Conservation (phyloP, 2,329 filamentous ascomycete genomes). For the Verticillium zaregamsianum region DNA sequence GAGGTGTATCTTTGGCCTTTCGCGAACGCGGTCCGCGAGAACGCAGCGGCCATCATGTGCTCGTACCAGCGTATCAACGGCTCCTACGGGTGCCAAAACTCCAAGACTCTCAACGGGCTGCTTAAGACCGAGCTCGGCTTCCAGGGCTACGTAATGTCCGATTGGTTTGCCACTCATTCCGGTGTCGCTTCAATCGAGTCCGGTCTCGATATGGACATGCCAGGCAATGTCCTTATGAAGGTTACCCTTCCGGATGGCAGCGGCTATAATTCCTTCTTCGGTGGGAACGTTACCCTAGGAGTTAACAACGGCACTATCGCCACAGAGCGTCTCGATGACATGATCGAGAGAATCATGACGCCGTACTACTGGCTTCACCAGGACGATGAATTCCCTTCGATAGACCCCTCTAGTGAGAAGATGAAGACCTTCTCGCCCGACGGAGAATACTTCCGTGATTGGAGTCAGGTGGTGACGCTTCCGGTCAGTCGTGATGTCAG, state of each 20-base stretch:
- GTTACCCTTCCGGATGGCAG: neutral
- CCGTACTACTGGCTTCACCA: slow-evolving; percentile 78
- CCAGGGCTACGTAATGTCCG: slow-evolving; percentile 50
- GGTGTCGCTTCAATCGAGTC: slow-evolving; percentile 58
- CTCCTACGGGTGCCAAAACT: slow-evolving; percentile 67
- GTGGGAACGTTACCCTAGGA: slow-evolving; percentile 79
- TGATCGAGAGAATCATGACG: slow-evolving; percentile 77
- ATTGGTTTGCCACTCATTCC: slow-evolving; percentile 64
- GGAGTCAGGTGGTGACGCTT: slow-evolving; percentile 69
- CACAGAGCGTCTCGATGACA: slow-evolving; percentile 84
- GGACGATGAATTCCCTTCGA: slow-evolving; percentile 41
- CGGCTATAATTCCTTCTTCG: slow-evolving; percentile 63
- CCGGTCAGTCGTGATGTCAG: slow-evolving; percentile 64
- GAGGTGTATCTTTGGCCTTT: slow-evolving; percentile 48
- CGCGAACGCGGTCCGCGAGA: slow-evolving; percentile 60
- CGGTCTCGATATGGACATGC: slow-evolving; percentile 71
- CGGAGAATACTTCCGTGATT: slow-evolving; percentile 67
- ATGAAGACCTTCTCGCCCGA: neutral
- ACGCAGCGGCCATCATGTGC: slow-evolving; percentile 53
- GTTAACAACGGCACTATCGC: slow-evolving; percentile 87
- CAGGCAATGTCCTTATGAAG: slow-evolving; percentile 21
- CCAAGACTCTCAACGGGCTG: slow-evolving; percentile 60
- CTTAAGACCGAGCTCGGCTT: slow-evolving; percentile 59
- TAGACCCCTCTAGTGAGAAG: slow-evolving; percentile 70
- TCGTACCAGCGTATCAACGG: slow-evolving; percentile 69